Conservation (phyloP, 768 basidiomycete genomes). For the Lactarius psammicola region DNA sequence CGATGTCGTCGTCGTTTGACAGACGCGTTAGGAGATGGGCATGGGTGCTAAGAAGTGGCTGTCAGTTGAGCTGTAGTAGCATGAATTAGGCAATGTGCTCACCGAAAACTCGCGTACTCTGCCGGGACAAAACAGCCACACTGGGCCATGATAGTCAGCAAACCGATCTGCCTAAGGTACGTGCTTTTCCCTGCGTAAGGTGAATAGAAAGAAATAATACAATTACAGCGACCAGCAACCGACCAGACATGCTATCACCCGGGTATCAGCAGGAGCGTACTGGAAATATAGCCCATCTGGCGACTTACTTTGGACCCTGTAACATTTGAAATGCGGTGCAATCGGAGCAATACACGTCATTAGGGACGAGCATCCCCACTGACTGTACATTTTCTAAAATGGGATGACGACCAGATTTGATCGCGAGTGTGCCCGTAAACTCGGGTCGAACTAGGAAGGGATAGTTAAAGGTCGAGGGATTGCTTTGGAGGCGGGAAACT, state of each 20-base stretch:
- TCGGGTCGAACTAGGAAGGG: slow-evolving; percentile 73
- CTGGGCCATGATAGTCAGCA: slow-evolving; percentile 84
- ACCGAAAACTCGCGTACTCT: slow-evolving; percentile 89
- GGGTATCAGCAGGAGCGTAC: not conserved
- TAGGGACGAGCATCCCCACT: slow-evolving; percentile 71
- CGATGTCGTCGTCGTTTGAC: slow-evolving; percentile 92
- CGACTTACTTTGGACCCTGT: slow-evolving; percentile 79
- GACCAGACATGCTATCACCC: slow-evolving; percentile 58
- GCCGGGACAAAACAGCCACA: slow-evolving; percentile 91
- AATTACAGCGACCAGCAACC: slow-evolving; percentile 9
- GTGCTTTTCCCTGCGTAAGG: slow-evolving; percentile 79
- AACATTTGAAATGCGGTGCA: slow-evolving; percentile 87
- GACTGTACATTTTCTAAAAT: slow-evolving; percentile 73
- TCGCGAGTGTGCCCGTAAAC: slow-evolving; percentile 84
- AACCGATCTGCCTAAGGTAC: slow-evolving; percentile 82
- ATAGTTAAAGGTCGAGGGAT: not conserved
- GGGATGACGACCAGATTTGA: slow-evolving; percentile 88
- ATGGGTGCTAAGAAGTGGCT: slow-evolving; percentile 53
- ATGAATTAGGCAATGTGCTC: slow-evolving; percentile 12
- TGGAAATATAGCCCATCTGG: slow-evolving; percentile 13
- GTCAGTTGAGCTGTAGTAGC: not conserved
- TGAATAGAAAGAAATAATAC: not conserved
- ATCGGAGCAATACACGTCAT: slow-evolving; percentile 87
- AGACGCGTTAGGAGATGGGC: slow-evolving; percentile 82
- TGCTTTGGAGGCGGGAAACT: not conserved